Evolutionary conservation across 208 protist genomes (phyloP), one percentile per base, ranked within the genome.

Genomic region (Crithidia brevicula): DNA sequence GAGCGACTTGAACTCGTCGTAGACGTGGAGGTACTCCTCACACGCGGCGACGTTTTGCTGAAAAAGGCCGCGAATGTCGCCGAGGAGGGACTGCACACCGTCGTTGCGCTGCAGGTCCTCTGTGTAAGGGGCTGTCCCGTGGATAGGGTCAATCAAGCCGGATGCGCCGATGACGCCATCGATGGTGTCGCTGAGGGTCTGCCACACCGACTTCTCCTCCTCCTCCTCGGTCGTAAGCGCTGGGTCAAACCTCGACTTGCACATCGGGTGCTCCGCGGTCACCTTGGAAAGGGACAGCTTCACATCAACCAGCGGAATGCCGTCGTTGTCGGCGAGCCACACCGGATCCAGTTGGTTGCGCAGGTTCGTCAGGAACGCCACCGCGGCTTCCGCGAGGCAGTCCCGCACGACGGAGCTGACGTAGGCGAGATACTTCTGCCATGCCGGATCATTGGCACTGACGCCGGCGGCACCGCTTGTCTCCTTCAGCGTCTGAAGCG

Each of bases 371-470:
- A 98, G 70, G 3, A 91, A 93, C 42, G 86, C 25, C 33, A 97
- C 53, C 20, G 95, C 82, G n/a, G 86, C 81, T 15, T 86, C 77
- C 7, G 63, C 69, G 7, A 98, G 75, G 4, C 81, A 80, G 30
- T 88, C 82, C n/a, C 85, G 81, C 30, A 97, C 57, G 38, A 96
- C 94, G 31, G 76, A 73, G 69, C 98, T 93, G 56, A 97, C 89
- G 75, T 98, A 97, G 11, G 79, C 70, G 22, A 98, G 82, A 72
- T 98, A 99, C 22, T 79, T 81, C 42, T 87, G 78, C 97, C 97
- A 99, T 40, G 54, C 59, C 23, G 83, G 74, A 59, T 82, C 81
- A 30, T 83, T 64, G 30, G 61, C 58, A 11, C 61, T 68, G 34
- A 85, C 60, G 18, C 56, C 47, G 6, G 77, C 72, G 4, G 71